phyloP scores from a whole-genome alignment of 257 asterid genomes.

The Capsicum pubescens region DNA sequence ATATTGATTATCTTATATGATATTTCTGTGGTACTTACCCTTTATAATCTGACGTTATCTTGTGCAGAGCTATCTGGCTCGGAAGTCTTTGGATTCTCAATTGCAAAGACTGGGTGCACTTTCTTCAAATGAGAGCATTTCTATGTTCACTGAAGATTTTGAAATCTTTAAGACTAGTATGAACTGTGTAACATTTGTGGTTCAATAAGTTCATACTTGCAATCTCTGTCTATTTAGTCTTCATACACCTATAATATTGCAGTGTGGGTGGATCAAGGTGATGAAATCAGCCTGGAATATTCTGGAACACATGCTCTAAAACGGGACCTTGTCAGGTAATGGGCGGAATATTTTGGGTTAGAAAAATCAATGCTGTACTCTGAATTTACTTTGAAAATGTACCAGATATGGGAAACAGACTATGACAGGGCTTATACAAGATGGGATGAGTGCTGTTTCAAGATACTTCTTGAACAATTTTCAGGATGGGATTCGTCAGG shows the following conservation, averaged over 20 bases:
- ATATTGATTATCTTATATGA: conserved; percentile 7
- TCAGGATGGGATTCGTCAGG: conserved; percentile 97
- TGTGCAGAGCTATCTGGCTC: conserved; percentile 90
- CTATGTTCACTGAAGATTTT: conserved; percentile 75
- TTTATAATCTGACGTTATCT: conserved; percentile 28
- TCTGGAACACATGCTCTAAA: conserved; percentile 97
- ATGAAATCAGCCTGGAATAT: conserved; percentile 94
- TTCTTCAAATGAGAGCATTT: conserved; percentile 66
- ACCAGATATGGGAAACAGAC: conserved; percentile 97
- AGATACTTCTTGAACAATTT: conserved; percentile 93
- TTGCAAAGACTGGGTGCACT: conserved; percentile 78
- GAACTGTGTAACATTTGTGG: conserved; percentile 37
- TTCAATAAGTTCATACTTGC: conserved; percentile 23
- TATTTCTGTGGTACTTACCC: background rate
- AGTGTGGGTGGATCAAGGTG: conserved; percentile 98
- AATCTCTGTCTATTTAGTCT: conserved; percentile 32
- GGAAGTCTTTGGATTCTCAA: conserved; percentile 73
- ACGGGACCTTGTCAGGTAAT: conserved; percentile 92
- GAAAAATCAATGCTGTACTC: background rate
- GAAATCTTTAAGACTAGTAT: conserved; percentile 73
- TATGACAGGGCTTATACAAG: conserved; percentile 76
- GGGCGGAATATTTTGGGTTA: conserved; percentile 11
- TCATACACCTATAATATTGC: conserved; percentile 38
- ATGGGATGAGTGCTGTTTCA: conserved; percentile 91
- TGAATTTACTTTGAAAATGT: conserved; percentile 27